phyloP scores from a whole-genome alignment of 495 filamentous ascomycete genomes.

The Podospora sp. region DNA sequence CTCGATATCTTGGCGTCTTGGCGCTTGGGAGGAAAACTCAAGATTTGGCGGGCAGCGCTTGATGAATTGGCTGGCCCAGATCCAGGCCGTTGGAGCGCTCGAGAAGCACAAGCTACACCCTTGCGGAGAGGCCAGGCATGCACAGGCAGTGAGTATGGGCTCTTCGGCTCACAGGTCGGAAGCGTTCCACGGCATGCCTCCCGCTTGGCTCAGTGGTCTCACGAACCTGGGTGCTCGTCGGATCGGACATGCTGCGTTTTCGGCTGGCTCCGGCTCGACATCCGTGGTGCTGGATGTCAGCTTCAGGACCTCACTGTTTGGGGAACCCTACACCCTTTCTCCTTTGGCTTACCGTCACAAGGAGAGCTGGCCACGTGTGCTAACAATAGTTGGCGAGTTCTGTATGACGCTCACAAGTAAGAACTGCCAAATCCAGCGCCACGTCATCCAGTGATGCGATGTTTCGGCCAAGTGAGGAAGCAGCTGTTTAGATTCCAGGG shows the following conservation, averaged over 20 bases:
- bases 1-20: slow-evolving; percentile 2
- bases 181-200: neutral
- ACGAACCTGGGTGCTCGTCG: neutral
- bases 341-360: no score
- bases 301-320: neutral
- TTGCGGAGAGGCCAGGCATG: neutral
- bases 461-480: slow-evolving; percentile 7
- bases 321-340: no score
- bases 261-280: neutral
- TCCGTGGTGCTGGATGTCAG: neutral
- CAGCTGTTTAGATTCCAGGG: neutral
- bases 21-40: neutral
- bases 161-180: neutral
- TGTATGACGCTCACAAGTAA: neutral
- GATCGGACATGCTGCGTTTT: neutral
- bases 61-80: neutral
- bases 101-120: neutral
- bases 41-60: neutral
- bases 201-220: neutral
- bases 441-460: neutral
- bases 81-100: neutral
- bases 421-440: neutral
- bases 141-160: neutral
- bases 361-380: neutral
- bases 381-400: neutral